Base-by-base conservation (phyloP, 2,329 filamentous ascomycete species). In the Aureobasidium sp. region DNA sequence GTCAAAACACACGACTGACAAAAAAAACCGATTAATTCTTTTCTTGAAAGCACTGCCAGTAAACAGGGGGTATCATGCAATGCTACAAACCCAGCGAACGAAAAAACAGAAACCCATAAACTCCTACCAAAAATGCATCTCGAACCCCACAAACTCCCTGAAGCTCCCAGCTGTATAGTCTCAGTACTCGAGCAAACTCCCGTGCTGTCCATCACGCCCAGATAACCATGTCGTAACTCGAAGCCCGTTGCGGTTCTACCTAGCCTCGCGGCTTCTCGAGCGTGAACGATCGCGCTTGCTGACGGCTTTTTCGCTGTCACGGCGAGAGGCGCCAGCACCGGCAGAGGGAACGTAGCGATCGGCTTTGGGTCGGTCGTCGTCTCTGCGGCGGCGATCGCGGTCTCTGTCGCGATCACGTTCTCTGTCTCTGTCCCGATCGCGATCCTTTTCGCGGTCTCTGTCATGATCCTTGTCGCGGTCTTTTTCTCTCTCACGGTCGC, bases 331-430 rank as follows among this genome's bases (percentile, higher is more conserved):
- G 7, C 55, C 45, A 29, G 42, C 42, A 23, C 42, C 47, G 21
- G 42, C 42, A n/a, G 53, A 57, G 23, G 55, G 55, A 13, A 59
- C 21, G 21, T 59, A 59, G 17, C 54, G 40, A 21, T 57, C 54
- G 21, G 35, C 15, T 6, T 31, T 59, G 23, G 55, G 55, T 15
- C 55, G 29, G 33, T 49, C 43, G n/a, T 50, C 55, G 23, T 59
- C 45, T 23, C 55, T 25, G 23, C 58, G 58, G 46, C 38, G 47
- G 2, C 58, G 47, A 21, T 68, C 66, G 8, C 67, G 59, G 27
- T 61, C 68, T 43, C 68, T 62, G 27, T 67, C 68, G n/a, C 69
- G 65, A 8, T 78, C 75, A 11, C 74, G 69, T 40, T 75, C 74
- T 8, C 74, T 69, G 9, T 65, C 64, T 33, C 69, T 65, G 5